Base-by-base conservation (phyloP, 2,329 filamentous ascomycete genomes). In the Gaeumannomyces tritici region DNA sequence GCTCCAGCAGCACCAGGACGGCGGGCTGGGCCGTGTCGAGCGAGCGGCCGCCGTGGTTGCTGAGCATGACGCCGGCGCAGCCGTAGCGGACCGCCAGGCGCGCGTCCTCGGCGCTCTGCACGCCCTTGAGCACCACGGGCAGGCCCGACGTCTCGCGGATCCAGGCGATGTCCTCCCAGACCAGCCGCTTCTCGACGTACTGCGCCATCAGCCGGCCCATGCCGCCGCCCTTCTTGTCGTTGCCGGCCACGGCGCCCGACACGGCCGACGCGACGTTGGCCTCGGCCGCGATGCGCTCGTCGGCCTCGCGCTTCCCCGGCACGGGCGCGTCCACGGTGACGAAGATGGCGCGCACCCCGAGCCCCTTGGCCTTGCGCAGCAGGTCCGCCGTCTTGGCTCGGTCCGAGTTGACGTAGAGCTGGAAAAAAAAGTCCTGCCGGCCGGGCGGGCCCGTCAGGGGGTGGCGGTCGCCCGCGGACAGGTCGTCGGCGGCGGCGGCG, bases 151-250 rank as follows among this genome's bases (percentile, higher is more conserved):
- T 71, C 66, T 80, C 74, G 63, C 80, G 77, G 63, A 89, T 69
- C 61, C 84, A 76, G 21, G 75, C 73, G 31, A 89, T 70, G 55
- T 89, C 77, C 1, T 84, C 80, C 87, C 87, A 89, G 31, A 56
- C 26, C 12, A 61, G 60, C 13, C 54, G 18, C 51, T 56, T 56
- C 35, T 84, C 81, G 28, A 82, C 81, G 64, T 78, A 81, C 7
- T 75, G 72, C 0, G 76, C 78, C 77, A 83, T 83, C 12, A 83
- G 69, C 1, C 81, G 74, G 0, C 80, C 81, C 13, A 83, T 65
- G 0, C 82, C 82, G 21, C 78, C 80, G 0, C 81, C 81, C 63
- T 82, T 81, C 62, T 77, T 78, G 68, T 83, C 82, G 55, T 79
- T 81, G 56, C 72, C 74, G 4, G 73, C 77, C 55, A 72, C 73